Evolutionary conservation across 1,284 basidiomycete genomes (phyloP).

Genomic region (Apiotrichum gamsii): DNA sequence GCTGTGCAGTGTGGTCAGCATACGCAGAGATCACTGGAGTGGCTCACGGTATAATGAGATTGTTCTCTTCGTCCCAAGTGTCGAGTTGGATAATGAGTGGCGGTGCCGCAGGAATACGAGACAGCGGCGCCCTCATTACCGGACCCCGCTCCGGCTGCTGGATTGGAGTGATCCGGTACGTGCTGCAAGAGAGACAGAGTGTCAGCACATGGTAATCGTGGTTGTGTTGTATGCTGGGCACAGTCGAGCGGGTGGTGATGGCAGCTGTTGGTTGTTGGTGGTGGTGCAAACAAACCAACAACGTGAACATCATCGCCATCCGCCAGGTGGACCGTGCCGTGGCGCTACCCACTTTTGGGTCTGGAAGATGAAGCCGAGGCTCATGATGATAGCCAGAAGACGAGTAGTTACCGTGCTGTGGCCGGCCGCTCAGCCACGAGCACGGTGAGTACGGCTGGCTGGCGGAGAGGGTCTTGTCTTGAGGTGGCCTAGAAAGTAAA

Average conservation of each 20-base stretch:
- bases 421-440: conserved; percentile 13
- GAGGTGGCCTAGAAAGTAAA: background rate
- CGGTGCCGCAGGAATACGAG: conserved; percentile 71
- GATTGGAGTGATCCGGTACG: conserved; percentile 49
- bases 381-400: background rate
- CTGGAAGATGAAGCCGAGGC: background rate
- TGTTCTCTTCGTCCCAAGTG: conserved; percentile 55
- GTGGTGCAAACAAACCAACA: too few relatives aligned
- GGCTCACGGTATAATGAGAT: conserved; percentile 50
- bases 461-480: too few relatives aligned
- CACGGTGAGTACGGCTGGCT: too few relatives aligned
- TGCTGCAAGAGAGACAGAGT: conserved; percentile 16
- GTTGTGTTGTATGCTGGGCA: too few relatives aligned
- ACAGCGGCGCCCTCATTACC: conserved; percentile 68
- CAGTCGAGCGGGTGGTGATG: too few relatives aligned
- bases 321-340: too few relatives aligned
- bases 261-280: too few relatives aligned
- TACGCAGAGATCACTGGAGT: too few relatives aligned
- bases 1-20: too few relatives aligned
- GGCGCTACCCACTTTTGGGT: too few relatives aligned
- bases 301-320: too few relatives aligned
- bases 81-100: conserved; percentile 70
- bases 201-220: background rate
- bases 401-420: conserved; percentile 9
- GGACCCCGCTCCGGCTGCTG: conserved; percentile 72